Percentiles rank a stretch among this genome's conserved stretches.
Conservation (phyloP, 768 basidiomycete genomes). For the Tubosaeta sp. region DNA sequence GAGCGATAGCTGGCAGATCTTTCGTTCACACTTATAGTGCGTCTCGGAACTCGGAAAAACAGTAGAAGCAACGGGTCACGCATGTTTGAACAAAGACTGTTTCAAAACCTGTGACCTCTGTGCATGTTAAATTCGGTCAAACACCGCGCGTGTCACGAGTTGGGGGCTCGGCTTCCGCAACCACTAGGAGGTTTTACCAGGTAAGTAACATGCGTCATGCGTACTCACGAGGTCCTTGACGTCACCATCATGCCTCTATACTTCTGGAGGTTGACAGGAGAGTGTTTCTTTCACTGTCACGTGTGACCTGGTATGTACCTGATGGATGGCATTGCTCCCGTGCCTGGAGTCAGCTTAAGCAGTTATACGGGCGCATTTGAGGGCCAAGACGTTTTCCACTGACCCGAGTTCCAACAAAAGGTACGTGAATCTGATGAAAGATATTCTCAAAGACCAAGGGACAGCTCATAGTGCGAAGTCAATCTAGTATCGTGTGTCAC, state of each 20-base stretch:
- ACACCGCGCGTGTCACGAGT: neutral
- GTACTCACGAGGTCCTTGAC: neutral
- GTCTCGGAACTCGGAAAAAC: neutral
- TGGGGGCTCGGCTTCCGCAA: neutral
- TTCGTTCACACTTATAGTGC: slow-evolving; percentile 1
- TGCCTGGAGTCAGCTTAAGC: neutral
- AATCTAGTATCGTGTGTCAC: neutral
- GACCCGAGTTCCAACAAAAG: too few relatives aligned
- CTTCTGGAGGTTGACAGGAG: neutral
- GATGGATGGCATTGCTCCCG: neutral
- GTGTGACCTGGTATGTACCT: neutral
- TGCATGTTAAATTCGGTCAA: neutral
- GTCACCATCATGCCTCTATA: neutral
- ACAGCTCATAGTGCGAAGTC: neutral
- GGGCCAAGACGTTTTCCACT: too few relatives aligned
- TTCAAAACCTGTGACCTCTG: neutral
- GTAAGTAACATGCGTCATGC: neutral
- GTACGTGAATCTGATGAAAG: too few relatives aligned
- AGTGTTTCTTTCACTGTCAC: neutral
- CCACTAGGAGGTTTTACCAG: neutral
- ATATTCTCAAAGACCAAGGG: neutral
- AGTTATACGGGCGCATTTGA: too few relatives aligned
- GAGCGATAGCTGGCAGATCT: neutral
- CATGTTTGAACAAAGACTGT: neutral
- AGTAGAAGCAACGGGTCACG: neutral